Conservation (phyloP, 257 asterid genomes). For the Scutellaria galericulata region DNA sequence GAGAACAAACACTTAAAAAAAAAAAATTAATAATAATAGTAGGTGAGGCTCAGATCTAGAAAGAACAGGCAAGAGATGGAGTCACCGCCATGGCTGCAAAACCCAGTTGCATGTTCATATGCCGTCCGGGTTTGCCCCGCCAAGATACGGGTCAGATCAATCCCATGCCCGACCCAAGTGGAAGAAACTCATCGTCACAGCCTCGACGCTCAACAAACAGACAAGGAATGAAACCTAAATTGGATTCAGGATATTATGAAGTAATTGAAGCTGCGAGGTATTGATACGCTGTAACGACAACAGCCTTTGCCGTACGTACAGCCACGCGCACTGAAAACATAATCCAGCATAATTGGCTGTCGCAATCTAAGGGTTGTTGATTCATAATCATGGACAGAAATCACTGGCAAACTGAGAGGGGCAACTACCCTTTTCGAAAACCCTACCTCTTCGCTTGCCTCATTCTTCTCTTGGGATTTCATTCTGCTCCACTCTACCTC, state of each 20-base stretch:
- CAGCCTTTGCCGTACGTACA: too few species aligned
- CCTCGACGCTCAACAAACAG: too few species aligned
- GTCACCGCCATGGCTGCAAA: slow-evolving; percentile 9
- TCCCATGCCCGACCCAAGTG: slow-evolving; percentile 1
- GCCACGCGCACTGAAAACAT: slow-evolving; percentile 18
- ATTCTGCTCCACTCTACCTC: too few species aligned
- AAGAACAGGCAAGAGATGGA: too few species aligned
- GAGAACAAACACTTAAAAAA: too few species aligned
- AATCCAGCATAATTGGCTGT: slow-evolving; percentile 13
- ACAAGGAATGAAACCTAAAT: too few species aligned
- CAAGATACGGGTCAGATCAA: slow-evolving; percentile 16
- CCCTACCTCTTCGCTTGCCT: slow-evolving; percentile 35
- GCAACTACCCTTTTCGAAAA: slow-evolving; percentile 37
- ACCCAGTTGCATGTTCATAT: background rate
- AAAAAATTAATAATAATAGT: too few species aligned
- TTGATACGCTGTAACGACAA: too few species aligned
- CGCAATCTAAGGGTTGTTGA: slow-evolving; percentile 31
- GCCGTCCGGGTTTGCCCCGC: slow-evolving; percentile 7
- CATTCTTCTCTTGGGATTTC: slow-evolving; percentile 46
- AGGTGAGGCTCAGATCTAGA: too few species aligned
- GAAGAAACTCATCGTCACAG: background rate
- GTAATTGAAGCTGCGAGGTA: too few species aligned
- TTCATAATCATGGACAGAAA: background rate
- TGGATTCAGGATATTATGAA: too few species aligned
- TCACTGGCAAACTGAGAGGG: slow-evolving; percentile 36